Evolutionary conservation across 169 alveolate genomes (phyloP), one percentile per base, ranked within the genome.

Genomic region (Babesia sp.): DNA sequence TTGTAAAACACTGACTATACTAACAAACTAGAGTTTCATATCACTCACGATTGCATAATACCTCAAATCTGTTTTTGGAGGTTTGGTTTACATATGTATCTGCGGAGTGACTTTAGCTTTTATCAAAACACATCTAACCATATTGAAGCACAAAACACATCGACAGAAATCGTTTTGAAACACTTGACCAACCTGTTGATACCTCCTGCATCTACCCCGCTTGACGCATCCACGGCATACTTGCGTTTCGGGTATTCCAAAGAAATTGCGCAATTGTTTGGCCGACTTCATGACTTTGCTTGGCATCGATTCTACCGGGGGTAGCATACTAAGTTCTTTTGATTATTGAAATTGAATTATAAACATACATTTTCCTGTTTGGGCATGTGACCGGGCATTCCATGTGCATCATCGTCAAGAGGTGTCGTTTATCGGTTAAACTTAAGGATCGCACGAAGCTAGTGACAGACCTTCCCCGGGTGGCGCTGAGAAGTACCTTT

Each of bases 331-430:
- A 48, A 6, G 39, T 22, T 11, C 20, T 36, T 45, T 36, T 3
- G 12, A 46, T 12, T n/a, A 48, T 37, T 20, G 20, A 37, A 33
- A 39, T 1, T 18, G 20, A 0, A 14, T 0, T 29, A 5, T 29
- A 1, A 36, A 66, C 76, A 4, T 67, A 76, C 85, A 70, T 51
- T 26, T 70, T 79, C 54, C 66, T 70, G 45, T 36, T 79, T 1
- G 87, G 87, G 29, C 87, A 79, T 18, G 51, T 45, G 26, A 79
- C 87, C 33, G 87, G 87, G 60, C 87, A 79, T 70, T 79, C 87
- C 87, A 79, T 79, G 56, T 56, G 70, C 41, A 68, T 57, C 66
- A 79, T 63, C 24, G 72, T 46, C 70, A 50, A 28, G 33, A 79
- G 36, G 72, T 70, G 68, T 46, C 67, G 72, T 53, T 70, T 79